Evolutionary conservation across 345 rosid species (phyloP).

Genomic region (Gossypium bickii): DNA sequence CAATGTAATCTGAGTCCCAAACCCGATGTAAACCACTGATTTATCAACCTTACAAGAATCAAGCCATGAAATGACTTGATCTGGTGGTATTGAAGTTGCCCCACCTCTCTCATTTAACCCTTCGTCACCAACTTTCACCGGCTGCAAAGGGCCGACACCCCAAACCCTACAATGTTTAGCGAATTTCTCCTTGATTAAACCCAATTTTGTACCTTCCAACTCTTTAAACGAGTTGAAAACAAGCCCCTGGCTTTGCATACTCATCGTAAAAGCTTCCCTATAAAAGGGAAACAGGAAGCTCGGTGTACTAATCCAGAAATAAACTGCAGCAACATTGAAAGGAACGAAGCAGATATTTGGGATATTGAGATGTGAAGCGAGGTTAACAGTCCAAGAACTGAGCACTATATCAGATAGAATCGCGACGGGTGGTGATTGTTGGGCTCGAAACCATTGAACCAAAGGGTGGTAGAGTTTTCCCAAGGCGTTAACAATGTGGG

Average conservation of each 20-base stretch:
- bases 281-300: conserved; percentile 22
- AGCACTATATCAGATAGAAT: conserved; percentile 57
- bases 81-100: conserved; percentile 24
- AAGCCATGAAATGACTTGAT: conserved; percentile 49
- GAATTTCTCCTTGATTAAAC: conserved; percentile 28
- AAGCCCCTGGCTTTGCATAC: conserved; percentile 46
- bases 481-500: conserved; percentile 26
- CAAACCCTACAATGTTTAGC: conserved; percentile 29
- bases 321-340: conserved; percentile 35
- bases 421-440: conserved; percentile 48
- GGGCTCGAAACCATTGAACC: conserved; percentile 43
- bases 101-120: conserved; percentile 36
- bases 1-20: conserved; percentile 60
- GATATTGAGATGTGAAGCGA: conserved; percentile 32
- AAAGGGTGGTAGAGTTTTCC: conserved; percentile 37
- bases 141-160: conserved; percentile 53
- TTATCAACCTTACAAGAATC: conserved; percentile 36
- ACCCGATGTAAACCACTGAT: conserved; percentile 60
- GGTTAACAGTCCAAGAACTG: conserved; percentile 43
- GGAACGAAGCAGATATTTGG: conserved; percentile 46
- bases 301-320: conserved; percentile 13
- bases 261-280: conserved; percentile 23
- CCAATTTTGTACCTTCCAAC: conserved; percentile 43
- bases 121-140: neutral
- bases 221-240: conserved; percentile 45